Evolutionary conservation across 2,329 filamentous ascomycete species (phyloP).

Genomic region (Colletotrichum phormii): DNA sequence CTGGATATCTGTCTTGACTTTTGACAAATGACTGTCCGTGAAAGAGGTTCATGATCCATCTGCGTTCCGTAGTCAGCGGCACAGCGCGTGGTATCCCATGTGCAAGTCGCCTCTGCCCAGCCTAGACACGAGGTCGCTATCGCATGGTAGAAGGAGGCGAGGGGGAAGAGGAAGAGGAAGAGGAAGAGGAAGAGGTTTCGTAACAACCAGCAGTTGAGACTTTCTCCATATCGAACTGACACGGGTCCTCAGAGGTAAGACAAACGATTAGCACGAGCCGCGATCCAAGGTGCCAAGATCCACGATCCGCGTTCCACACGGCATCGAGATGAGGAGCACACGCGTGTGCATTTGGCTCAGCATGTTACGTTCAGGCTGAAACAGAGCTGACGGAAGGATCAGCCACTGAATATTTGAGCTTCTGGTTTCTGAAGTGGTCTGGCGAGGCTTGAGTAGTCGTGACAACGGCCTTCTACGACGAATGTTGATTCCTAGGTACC

Average conservation of each 20-base stretch:
- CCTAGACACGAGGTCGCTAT: background rate
- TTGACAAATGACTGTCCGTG: background rate
- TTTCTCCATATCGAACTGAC: background rate
- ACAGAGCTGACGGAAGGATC: background rate
- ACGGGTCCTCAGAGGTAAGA: background rate
- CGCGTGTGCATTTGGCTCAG: background rate
- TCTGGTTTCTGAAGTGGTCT: background rate
- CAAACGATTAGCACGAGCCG: slow-evolving; percentile 12
- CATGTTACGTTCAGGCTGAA: background rate
- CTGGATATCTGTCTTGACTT: background rate
- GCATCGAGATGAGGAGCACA: background rate
- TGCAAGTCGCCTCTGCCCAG: background rate
- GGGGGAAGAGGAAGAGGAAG: too few species aligned
- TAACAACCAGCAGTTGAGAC: background rate
- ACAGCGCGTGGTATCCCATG: background rate
- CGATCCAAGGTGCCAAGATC: background rate
- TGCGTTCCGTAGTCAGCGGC: background rate
- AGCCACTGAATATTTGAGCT: background rate
- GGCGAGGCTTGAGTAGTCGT: background rate
- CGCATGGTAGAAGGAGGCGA: background rate
- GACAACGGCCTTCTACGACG: background rate
- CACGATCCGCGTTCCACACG: background rate
- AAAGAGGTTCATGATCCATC: background rate
- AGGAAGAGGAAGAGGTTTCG: too few species aligned
- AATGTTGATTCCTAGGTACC: background rate